Evolutionary conservation across 257 asterid genomes (phyloP).

Genomic region (Fraxinus excelsior): DNA sequence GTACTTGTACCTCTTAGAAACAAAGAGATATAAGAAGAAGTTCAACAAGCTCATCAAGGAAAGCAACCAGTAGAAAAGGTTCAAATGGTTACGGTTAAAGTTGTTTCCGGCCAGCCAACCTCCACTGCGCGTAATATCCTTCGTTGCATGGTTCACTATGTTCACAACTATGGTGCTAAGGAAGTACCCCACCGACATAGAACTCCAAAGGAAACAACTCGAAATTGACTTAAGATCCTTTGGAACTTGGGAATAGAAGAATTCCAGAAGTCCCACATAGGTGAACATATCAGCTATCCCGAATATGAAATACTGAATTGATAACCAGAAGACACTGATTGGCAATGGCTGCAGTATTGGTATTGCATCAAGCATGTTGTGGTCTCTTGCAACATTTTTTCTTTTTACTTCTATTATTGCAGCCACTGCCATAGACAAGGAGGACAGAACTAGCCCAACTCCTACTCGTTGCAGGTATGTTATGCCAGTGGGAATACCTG

Average conservation of each 20-base stretch:
- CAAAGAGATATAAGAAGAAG: constrained; percentile 55
- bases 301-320: constrained; percentile 75
- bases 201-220: constrained; percentile 71
- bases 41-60: constrained; percentile 46
- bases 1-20: constrained; percentile 65
- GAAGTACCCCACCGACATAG: constrained; percentile 73
- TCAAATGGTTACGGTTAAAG: constrained; percentile 60
- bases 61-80: constrained; percentile 67
- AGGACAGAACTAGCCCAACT: constrained; percentile 64
- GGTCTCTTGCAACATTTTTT: constrained; percentile 47
- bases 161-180: constrained; percentile 68
- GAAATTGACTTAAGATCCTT: constrained; percentile 62
- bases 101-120: constrained; percentile 82
- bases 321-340: constrained; percentile 72
- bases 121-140: constrained; percentile 44
- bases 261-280: constrained; percentile 71
- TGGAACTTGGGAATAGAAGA: constrained; percentile 73
- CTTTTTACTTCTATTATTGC: constrained; percentile 64
- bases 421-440: constrained; percentile 69
- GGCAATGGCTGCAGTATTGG: constrained; percentile 62
- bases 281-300: constrained; percentile 89
- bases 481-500: constrained; percentile 68
- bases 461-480: constrained; percentile 76
- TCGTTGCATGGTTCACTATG: constrained; percentile 57
- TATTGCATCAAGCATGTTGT: constrained; percentile 58